Evolutionary conservation across 2,329 filamentous ascomycete species (phyloP).

Genomic region (Aureobasidium sp.): DNA sequence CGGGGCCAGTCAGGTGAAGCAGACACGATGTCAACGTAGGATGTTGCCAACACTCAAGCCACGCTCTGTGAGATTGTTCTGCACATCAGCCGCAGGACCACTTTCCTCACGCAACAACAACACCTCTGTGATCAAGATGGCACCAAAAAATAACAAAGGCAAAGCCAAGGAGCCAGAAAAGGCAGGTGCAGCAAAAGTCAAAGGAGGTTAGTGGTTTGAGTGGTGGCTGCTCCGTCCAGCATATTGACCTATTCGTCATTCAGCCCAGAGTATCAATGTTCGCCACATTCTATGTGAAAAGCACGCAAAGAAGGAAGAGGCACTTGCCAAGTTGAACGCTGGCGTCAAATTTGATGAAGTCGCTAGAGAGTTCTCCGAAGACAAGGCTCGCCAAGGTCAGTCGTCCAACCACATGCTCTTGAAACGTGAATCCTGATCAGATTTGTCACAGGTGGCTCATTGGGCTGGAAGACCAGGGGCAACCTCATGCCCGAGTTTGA

Average conservation of each 20-base stretch:
- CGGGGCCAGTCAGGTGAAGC: not conserved
- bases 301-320: constrained; percentile 69
- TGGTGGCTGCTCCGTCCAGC: not conserved
- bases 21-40: not conserved
- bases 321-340: constrained; percentile 56
- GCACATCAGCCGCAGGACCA: too few relatives aligned
- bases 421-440: not conserved
- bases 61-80: not conserved
- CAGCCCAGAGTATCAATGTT: constrained; percentile 60
- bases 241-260: not conserved
- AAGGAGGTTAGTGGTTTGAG: constrained; percentile 21
- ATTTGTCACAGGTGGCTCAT: constrained; percentile 48
- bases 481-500: constrained; percentile 62
- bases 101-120: not conserved
- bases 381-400: constrained; percentile 59
- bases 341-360: constrained; percentile 69
- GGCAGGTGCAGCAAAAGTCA: constrained; percentile 36
- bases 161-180: constrained; percentile 23
- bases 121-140: constrained; percentile 2
- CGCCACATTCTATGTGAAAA: constrained; percentile 73
- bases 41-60: not conserved
- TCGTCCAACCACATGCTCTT: not conserved
- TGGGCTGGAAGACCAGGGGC: constrained; percentile 67
- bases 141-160: constrained; percentile 21
- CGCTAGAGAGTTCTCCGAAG: constrained; percentile 63